A percentile compares a stretch with the other conserved stretches of the same genome.
Conservation (phyloP, 225 moss, liverwort and hornwort genomes). For the Rhytidiadelphus loreus region DNA sequence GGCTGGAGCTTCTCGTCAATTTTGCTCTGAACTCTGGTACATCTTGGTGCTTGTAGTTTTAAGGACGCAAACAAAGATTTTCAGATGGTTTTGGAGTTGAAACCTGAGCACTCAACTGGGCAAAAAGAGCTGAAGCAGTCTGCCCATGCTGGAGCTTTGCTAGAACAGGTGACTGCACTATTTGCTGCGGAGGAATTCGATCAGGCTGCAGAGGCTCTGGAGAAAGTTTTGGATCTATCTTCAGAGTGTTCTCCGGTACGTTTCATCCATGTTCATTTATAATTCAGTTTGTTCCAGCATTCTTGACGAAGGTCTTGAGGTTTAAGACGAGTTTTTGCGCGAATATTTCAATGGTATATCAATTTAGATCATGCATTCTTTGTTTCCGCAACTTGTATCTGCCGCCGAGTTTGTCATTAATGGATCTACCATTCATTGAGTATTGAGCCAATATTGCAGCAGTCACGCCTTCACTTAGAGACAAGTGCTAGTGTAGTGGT, state of each 20-base stretch:
- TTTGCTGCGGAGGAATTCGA: constrained; percentile 53
- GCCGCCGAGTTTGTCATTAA: neutral
- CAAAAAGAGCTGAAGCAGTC: constrained; percentile 65
- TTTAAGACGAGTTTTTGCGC: neutral
- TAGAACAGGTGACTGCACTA: constrained; percentile 32
- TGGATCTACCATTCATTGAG: neutral
- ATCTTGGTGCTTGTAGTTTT: constrained; percentile 34
- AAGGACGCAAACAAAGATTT: constrained; percentile 69
- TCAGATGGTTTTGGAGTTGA: constrained; percentile 51
- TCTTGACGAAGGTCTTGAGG: neutral
- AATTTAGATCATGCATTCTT: neutral
- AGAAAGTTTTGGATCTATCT: constrained; percentile 37
- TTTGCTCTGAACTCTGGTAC: neutral
- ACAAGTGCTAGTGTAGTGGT: neutral
- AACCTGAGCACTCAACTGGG: constrained; percentile 55
- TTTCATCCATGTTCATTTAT: neutral
- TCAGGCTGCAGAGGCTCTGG: constrained; percentile 42
- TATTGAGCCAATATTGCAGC: neutral
- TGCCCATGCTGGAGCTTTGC: constrained; percentile 29
- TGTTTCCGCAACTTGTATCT: neutral
- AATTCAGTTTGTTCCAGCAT: neutral
- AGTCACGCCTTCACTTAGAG: neutral
- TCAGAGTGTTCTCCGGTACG: constrained; percentile 41
- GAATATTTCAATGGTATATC: neutral
- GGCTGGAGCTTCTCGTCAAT: neutral